phyloP scores from a whole-genome alignment of 768 basidiomycete species.

The Tulasnella sp. region DNA sequence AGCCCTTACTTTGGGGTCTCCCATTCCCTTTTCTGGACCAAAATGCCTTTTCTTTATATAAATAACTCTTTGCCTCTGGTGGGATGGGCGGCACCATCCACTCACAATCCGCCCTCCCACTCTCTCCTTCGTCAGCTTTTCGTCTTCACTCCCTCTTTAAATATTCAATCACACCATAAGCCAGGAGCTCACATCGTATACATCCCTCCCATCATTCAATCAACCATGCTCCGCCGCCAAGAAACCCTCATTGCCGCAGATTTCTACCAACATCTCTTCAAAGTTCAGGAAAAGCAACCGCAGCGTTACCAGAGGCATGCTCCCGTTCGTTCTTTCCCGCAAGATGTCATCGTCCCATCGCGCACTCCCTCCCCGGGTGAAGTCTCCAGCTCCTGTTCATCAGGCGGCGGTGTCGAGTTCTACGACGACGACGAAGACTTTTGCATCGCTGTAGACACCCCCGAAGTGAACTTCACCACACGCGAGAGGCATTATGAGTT shows the following conservation, averaged over 20 bases:
- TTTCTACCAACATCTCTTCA: not conserved
- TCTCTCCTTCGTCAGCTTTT: not conserved
- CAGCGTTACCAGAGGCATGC: not conserved
- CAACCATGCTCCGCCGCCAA: not conserved
- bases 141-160: not conserved
- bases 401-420: not conserved
- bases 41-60: not conserved
- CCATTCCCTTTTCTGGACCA: not conserved
- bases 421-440: slow-evolving; percentile 5
- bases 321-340: not conserved
- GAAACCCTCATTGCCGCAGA: not conserved
- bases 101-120: not conserved
- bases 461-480: not conserved
- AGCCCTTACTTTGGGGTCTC: not conserved
- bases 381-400: not conserved
- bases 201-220: not conserved
- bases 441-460: not conserved
- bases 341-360: not conserved
- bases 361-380: not conserved
- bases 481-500: slow-evolving; percentile 6
- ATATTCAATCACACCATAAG: not conserved
- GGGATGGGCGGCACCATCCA: too few species aligned
- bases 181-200: not conserved
- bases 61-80: too few species aligned
- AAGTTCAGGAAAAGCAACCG: not conserved